A percentile compares a stretch with the other conserved stretches of the same genome.
Conservation (phyloP, 768 basidiomycete genomes). For the Tricholoma furcatifolium region DNA sequence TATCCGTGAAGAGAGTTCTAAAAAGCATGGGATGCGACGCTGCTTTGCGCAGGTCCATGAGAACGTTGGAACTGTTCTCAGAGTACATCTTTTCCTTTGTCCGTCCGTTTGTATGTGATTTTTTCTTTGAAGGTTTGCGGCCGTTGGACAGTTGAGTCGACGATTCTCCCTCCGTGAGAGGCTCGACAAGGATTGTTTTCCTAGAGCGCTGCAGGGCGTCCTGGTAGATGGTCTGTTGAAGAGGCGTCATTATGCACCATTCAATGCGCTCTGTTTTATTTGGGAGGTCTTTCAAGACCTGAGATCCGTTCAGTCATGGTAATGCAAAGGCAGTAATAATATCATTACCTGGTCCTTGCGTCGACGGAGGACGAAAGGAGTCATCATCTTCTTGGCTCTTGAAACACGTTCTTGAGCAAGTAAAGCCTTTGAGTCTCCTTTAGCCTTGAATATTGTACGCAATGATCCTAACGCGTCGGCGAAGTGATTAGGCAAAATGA, state of each 20-base stretch:
- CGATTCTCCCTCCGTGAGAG: constrained; percentile 22
- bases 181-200: constrained; percentile 67
- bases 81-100: constrained; percentile 65
- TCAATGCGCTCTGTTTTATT: constrained; percentile 91
- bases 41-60: constrained; percentile 98
- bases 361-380: constrained; percentile 95
- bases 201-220: constrained; percentile 84
- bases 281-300: constrained; percentile 93
- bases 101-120: constrained; percentile 39
- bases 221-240: constrained; percentile 81
- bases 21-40: constrained; percentile 97
- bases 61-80: constrained; percentile 87
- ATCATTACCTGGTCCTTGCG: constrained; percentile 89
- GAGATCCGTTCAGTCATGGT: not conserved
- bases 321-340: not conserved
- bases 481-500: constrained; percentile 93
- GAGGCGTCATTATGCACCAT: constrained; percentile 89
- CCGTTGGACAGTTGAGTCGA: constrained; percentile 25
- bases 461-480: constrained; percentile 72
- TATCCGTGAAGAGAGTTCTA: constrained; percentile 79
- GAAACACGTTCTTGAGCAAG: constrained; percentile 93
- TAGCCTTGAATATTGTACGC: constrained; percentile 95
- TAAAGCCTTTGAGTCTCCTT: constrained; percentile 85
- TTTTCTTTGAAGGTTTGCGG: constrained; percentile 41
- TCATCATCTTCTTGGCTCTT: constrained; percentile 98